These are phyloP conservation scores for Harrya chromipes DNA, from an alignment of 768 basidiomycete species.

Conservation along the genomic window DNA sequence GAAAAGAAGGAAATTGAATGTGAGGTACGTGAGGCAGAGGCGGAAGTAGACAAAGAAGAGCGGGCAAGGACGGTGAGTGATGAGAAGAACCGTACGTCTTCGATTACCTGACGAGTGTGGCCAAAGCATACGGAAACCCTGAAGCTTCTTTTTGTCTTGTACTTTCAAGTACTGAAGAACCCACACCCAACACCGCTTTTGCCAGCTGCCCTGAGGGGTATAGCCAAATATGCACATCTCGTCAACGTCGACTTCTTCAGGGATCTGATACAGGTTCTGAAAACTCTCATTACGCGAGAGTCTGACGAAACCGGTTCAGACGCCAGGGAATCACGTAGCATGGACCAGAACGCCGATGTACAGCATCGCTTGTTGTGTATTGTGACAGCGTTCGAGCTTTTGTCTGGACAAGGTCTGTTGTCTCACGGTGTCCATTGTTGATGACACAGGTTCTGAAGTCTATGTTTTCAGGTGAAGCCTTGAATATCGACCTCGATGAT, in stretches of 20 bases:
- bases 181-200: constrained; percentile 75
- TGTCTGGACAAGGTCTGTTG: constrained; percentile 85
- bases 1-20: constrained; percentile 88
- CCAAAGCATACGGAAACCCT: constrained; percentile 94
- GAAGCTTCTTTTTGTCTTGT: constrained; percentile 94
- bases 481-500: constrained; percentile 91
- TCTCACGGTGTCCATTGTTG: constrained; percentile 1
- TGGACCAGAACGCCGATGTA: constrained; percentile 39
- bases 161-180: constrained; percentile 93
- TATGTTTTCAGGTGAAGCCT: constrained; percentile 73
- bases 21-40: constrained; percentile 93
- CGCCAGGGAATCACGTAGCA: constrained; percentile 28
- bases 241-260: constrained; percentile 99
- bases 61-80: constrained; percentile 70
- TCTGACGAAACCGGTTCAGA: constrained; percentile 40
- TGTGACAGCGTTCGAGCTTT: constrained; percentile 94
- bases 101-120: constrained; percentile 20
- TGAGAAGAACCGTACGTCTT: constrained; percentile 7
- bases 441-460: no score
- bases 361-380: constrained; percentile 77
- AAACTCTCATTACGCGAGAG: constrained; percentile 64
- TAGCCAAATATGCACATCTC: constrained; percentile 90
- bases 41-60: constrained; percentile 91
- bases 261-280: constrained; percentile 86
- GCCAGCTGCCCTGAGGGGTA: constrained; percentile 85